These are phyloP conservation scores for Neofusicoccum sp. DNA, from an alignment of 2,329 filamentous ascomycete genomes.

Conservation along the genomic window DNA sequence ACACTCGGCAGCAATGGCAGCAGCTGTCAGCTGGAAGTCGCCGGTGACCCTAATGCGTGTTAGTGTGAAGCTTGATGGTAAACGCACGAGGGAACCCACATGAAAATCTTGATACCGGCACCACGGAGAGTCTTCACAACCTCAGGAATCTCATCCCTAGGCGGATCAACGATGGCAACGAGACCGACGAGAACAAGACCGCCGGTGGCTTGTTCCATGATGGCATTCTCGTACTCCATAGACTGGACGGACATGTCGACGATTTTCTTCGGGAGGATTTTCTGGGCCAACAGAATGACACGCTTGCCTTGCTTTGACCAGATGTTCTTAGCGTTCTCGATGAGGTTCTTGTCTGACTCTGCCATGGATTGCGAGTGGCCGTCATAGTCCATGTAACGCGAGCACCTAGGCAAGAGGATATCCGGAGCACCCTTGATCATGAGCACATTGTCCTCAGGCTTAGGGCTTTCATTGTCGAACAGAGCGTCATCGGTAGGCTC, in stretches of 20 bases:
- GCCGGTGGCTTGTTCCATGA: conserved; percentile 55
- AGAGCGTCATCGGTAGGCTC: conserved; percentile 34
- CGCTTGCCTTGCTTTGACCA: conserved; percentile 71
- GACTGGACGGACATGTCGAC: conserved; percentile 35
- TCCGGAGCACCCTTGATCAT: conserved; percentile 83
- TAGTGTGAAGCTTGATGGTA: not conserved
- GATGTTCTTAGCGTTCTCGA: conserved; percentile 65
- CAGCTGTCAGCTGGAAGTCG: conserved; percentile 74
- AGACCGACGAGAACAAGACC: conserved; percentile 59
- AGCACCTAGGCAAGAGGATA: conserved; percentile 67
- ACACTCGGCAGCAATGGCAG: conserved; percentile 71
- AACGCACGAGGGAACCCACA: conserved; percentile 48
- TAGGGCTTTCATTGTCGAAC: conserved; percentile 25
- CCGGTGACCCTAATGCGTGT: conserved; percentile 61
- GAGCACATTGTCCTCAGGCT: conserved; percentile 46
- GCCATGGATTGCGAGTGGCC: conserved; percentile 59
- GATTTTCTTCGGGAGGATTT: conserved; percentile 49
- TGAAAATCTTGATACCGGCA: conserved; percentile 75
- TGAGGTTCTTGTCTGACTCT: conserved; percentile 44
- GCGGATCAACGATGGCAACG: conserved; percentile 63
- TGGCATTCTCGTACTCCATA: conserved; percentile 58
- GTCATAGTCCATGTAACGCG: conserved; percentile 57
- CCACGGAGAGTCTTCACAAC: conserved; percentile 65
- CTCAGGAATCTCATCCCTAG: conserved; percentile 61
- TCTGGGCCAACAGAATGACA: conserved; percentile 68